A percentile compares a stretch with the other conserved stretches of the same genome.
phyloP scores from a whole-genome alignment of 2,329 filamentous ascomycete species.

The Tolypocladium pustulatum region DNA sequence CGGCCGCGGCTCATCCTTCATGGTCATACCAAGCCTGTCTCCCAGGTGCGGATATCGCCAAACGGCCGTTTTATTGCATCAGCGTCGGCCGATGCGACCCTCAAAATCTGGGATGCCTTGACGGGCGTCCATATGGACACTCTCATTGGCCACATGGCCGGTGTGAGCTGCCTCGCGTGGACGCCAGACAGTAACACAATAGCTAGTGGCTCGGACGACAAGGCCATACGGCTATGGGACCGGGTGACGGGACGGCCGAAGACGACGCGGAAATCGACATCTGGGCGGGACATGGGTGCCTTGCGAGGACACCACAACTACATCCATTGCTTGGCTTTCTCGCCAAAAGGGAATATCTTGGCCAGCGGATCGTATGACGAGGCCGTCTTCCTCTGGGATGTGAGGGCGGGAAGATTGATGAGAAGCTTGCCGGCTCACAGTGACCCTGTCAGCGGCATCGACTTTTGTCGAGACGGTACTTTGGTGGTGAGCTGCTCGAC shows the following conservation, averaged over 20 bases:
- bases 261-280: conserved; percentile 26
- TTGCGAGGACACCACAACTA: conserved; percentile 92
- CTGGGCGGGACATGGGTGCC: conserved; percentile 36
- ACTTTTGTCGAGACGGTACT: conserved; percentile 87
- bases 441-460: conserved; percentile 86
- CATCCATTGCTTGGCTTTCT: conserved; percentile 87
- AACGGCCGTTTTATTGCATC: conserved; percentile 85
- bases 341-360: conserved; percentile 95
- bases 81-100: conserved; percentile 77
- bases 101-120: conserved; percentile 80
- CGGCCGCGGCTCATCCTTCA: conserved; percentile 57
- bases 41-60: conserved; percentile 82
- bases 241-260: conserved; percentile 48
- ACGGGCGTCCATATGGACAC: conserved; percentile 78
- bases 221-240: conserved; percentile 90
- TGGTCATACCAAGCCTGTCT: conserved; percentile 70
- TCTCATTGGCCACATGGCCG: conserved; percentile 85
- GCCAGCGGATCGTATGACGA: conserved; percentile 95
- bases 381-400: conserved; percentile 94
- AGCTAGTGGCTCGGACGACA: conserved; percentile 91
- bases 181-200: conserved; percentile 78
- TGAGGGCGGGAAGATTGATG: conserved; percentile 80
- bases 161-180: conserved; percentile 91
- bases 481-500: conserved; percentile 85
- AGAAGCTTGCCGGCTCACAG: conserved; percentile 86